Evolutionary conservation across 169 alveolate genomes (phyloP).

Genomic region (Plasmodium billcollinsi): DNA sequence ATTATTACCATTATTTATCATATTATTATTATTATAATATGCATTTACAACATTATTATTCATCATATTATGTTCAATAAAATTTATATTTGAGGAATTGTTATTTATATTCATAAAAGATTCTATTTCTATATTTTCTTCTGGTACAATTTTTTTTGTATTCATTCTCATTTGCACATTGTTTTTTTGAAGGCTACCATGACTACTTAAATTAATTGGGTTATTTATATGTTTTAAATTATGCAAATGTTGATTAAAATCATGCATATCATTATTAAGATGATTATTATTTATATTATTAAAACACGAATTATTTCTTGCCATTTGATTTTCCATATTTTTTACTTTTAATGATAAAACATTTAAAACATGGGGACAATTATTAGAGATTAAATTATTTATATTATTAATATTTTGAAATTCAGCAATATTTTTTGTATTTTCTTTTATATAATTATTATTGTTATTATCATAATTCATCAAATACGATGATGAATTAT

Average conservation of each 20-base stretch:
- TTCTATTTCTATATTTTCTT: slow-evolving; percentile 20
- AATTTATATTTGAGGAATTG: neutral
- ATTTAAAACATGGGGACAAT: slow-evolving; percentile 21
- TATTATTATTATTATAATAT: neutral
- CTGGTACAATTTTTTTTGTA: neutral
- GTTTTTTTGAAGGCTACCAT: neutral
- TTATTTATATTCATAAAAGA: slow-evolving; percentile 9
- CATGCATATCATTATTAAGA: neutral
- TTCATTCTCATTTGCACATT: slow-evolving; percentile 13
- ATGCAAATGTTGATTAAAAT: too few relatives aligned
- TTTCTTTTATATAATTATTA: neutral
- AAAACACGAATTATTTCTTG: slow-evolving; percentile 12
- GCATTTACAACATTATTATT: slow-evolving; percentile 4
- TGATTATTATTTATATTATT: slow-evolving; percentile 6
- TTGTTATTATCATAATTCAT: slow-evolving; percentile 6
- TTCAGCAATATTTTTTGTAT: neutral
- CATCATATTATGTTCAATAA: neutral
- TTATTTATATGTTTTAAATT: neutral
- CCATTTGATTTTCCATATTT: slow-evolving; percentile 11
- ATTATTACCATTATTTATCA: slow-evolving; percentile 5
- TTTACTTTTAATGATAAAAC: slow-evolving; percentile 1
- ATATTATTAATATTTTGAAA: slow-evolving; percentile 8
- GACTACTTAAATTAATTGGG: neutral
- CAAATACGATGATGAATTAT: neutral
- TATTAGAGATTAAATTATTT: neutral